Evolutionary conservation across 768 basidiomycete genomes (phyloP).

Genomic region (Hypholoma fasciculare): DNA sequence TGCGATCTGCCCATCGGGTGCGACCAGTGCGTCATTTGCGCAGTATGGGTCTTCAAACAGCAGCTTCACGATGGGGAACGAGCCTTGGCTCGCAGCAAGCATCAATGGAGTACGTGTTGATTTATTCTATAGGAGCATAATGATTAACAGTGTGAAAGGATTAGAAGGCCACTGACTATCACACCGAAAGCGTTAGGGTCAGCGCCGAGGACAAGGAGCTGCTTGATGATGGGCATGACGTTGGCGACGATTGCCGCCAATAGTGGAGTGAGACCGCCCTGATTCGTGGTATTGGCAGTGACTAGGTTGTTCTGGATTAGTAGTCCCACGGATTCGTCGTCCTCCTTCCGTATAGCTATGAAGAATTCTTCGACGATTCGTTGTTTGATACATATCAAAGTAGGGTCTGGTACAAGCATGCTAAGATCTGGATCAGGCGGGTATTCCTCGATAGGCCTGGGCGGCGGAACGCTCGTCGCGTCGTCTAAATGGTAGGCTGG

Average conservation of each 20-base stretch:
- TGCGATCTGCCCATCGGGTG: conserved; percentile 12
- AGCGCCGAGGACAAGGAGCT: conserved; percentile 6
- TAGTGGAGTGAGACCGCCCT: neutral
- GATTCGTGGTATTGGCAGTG: conserved; percentile 4
- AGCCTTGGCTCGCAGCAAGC: conserved; percentile 6
- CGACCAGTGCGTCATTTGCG: conserved; percentile 11
- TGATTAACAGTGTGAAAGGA: neutral
- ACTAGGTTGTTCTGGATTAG: conserved; percentile 9
- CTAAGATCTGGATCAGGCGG: neutral
- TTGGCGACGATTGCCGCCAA: conserved; percentile 1
- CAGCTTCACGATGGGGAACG: conserved; percentile 9
- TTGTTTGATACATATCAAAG: neutral
- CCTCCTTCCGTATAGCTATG: conserved; percentile 5
- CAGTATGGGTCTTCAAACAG: conserved; percentile 5
- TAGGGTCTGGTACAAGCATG: neutral
- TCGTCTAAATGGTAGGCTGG: neutral
- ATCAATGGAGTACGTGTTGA: conserved; percentile 7
- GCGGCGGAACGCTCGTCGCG: neutral
- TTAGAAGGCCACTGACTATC: neutral
- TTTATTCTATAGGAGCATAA: neutral
- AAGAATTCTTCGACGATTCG: neutral
- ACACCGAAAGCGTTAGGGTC: conserved; percentile 8
- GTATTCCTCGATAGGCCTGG: neutral
- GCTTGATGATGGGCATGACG: neutral
- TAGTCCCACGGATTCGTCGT: conserved; percentile 1